A percentile compares a stretch with the other conserved stretches of the same genome.
phyloP scores from a whole-genome alignment of 805 yeast genomes.

The Teunomyces barrocoloradensis region DNA sequence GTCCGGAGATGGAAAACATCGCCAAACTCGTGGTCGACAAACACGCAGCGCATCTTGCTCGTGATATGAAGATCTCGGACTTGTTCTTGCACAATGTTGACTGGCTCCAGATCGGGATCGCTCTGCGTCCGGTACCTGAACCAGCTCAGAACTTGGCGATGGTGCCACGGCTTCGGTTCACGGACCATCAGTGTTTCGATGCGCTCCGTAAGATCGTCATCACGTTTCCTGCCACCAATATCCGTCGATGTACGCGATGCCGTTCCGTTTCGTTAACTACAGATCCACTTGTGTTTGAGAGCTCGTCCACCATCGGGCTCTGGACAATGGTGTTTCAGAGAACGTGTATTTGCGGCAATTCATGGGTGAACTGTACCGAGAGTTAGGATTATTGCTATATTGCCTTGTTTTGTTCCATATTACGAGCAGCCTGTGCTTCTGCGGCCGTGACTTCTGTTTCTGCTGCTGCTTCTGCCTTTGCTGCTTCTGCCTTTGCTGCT shows the following conservation, averaged over 20 bases:
- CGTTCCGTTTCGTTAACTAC: slow-evolving; percentile 39
- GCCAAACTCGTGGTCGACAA: slow-evolving; percentile 45
- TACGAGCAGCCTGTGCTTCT: background rate
- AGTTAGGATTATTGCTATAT: background rate
- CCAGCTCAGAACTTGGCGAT: background rate
- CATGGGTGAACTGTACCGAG: slow-evolving; percentile 51
- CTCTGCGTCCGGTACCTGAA: background rate
- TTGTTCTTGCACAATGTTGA: slow-evolving; percentile 62
- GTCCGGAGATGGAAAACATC: slow-evolving; percentile 41
- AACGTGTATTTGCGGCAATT: slow-evolving; percentile 75
- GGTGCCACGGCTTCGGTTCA: slow-evolving; percentile 22
- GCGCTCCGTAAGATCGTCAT: slow-evolving; percentile 37
- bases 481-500: slow-evolving; percentile 12
- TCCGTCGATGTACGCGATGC: slow-evolving; percentile 42
- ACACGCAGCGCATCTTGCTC: slow-evolving; percentile 41
- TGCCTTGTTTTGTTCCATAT: background rate
- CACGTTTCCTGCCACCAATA: slow-evolving; percentile 7
- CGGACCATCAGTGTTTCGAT: slow-evolving; percentile 30
- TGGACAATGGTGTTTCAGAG: slow-evolving; percentile 71
- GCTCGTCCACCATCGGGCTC: slow-evolving; percentile 28
- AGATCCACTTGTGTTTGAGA: slow-evolving; percentile 39
- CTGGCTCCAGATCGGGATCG: slow-evolving; percentile 55
- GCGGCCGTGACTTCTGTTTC: background rate
- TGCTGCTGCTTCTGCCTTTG: background rate
- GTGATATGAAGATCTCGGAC: slow-evolving; percentile 49